Base-by-base conservation (phyloP, 2,329 filamentous ascomycete genomes). In the Monosporascus sp. region DNA sequence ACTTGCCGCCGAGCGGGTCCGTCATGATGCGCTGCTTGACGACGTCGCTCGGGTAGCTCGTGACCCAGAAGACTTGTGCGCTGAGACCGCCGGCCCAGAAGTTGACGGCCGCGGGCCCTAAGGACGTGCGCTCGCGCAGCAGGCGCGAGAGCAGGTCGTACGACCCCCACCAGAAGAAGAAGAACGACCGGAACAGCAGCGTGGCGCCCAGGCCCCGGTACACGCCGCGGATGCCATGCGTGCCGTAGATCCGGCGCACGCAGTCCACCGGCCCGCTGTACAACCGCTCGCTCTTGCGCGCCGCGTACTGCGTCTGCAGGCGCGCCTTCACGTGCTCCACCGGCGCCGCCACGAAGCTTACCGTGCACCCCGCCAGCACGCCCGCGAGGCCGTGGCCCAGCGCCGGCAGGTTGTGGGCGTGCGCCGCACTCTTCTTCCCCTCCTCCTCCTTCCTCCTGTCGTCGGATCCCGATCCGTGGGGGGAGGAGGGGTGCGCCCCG, bases 11-110 rank as follows among this genome's bases (percentile, higher is more conserved):
- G 50, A 97, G 74, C 5, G 89, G 85, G 72, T 97, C 94, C 16
- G 93, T 97, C 94, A 99, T 97, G 68, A 99, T 88, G 35, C 91
- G 81, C 76, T 97, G 93, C 79, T 97, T 97, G 52, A 97, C 86
- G 22, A 97, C 89, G 68, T 97, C 93, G 48, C 85, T 89, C 2
- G 94, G 93, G 68, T 97, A 97, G 59, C 88, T 89, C 19, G 88
- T 90, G 44, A 96, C 70, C 94, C 94, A 99, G 68, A 97, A 99
- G 17, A 96, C 74, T 76, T 99, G 94, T 0, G 94, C 94, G 48
- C 88, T 92, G 50, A 97, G 74, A 0, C 94, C 94, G 3, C 94
- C 94, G 0, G 94, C 93, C 93, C 93, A 97, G 75, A 99, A 99
- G 69, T 97, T 97, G 65, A 97, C 79, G 1, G 86, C 86, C 0